Base-by-base conservation (phyloP, 2,329 filamentous ascomycete genomes). In the Aspergillus cejpii region DNA sequence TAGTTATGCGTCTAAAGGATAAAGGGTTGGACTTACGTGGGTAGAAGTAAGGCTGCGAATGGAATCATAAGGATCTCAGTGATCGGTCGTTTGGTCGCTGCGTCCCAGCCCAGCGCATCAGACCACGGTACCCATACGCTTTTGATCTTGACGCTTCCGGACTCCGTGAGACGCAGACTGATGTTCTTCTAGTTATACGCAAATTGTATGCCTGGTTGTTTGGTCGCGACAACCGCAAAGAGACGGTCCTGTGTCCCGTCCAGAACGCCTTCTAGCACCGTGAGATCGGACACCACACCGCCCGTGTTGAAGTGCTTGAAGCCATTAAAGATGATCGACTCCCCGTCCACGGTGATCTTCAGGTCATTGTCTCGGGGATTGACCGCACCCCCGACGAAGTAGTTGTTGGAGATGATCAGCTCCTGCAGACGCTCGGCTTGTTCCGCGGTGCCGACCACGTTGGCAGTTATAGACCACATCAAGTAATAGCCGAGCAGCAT, bases 231-330 rank as follows among this genome's bases (percentile, higher is more conserved):
- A 19, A 83, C 62, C 2, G 80, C 77, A 55, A 83, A 84, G 45
- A 84, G 78, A 54, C 84, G 80, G 42, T 80, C 69, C 3, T 73
- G 69, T 0, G 78, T 81, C 14, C 71, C 75, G 5, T 77, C 73
- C n/a, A 75, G 66, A 0, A 79, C 75, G 15, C 81, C 81, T 54
- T 85, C 81, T 0, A 85, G 71, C 0, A 84, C 78, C 0, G 80
- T 83, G 15, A 84, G 63, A 47, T 85, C 81, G 0, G 79, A 83
- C 2, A 85, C 71, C 0, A 83, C 80, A 20, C 80, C 81, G 0
- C 81, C 81, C 0, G 81, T 85, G 56, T 81, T 84, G 69, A 84
- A 84, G 63, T 77, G 71, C 61, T 85, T 85, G 62, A 71, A 73
- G 1, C 81, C 80, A 46, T 77, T 76, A 60, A 81, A 84, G 2